Conservation (phyloP, 192 early-diverging fungal species). For the Pilobolus umbonatus region DNA sequence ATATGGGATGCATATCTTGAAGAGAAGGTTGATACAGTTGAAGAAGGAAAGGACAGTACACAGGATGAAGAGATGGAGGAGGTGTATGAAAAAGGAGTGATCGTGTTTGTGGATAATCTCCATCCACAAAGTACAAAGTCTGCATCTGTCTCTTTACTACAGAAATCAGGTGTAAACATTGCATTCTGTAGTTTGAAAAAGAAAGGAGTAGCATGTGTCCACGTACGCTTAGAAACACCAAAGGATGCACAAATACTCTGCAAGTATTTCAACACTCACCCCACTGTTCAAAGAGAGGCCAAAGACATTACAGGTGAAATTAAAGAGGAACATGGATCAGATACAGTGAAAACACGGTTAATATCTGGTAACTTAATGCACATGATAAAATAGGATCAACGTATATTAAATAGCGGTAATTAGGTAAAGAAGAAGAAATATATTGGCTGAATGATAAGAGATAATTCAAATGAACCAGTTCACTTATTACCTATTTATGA, state of each 20-base stretch:
- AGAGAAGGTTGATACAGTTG: background rate
- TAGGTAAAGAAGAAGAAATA: too few species aligned
- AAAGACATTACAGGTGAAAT: slow-evolving; percentile 10
- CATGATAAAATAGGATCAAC: too few species aligned
- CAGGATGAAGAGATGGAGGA: background rate
- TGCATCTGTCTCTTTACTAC: background rate
- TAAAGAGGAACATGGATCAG: background rate
- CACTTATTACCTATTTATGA: too few species aligned
- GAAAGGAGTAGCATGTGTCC: slow-evolving; percentile 13
- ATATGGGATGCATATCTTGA: background rate
- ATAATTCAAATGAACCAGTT: too few species aligned
- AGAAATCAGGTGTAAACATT: slow-evolving; percentile 2
- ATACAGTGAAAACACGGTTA: background rate
- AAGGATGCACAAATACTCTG: slow-evolving; percentile 17
- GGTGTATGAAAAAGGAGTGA: too few species aligned
- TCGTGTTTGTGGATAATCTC: slow-evolving; percentile 7
- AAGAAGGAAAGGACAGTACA: background rate
- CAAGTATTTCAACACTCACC: slow-evolving; percentile 10
- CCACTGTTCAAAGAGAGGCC: background rate
- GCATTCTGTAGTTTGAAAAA: background rate
- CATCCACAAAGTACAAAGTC: slow-evolving; percentile 18
- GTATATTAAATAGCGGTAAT: too few species aligned
- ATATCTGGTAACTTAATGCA: background rate
- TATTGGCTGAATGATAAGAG: too few species aligned
- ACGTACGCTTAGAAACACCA: slow-evolving; percentile 10